A percentile compares a stretch with the other conserved stretches of the same genome.
phyloP scores from a whole-genome alignment of 345 rosid genomes.

The Arabidopsis thaliana region DNA sequence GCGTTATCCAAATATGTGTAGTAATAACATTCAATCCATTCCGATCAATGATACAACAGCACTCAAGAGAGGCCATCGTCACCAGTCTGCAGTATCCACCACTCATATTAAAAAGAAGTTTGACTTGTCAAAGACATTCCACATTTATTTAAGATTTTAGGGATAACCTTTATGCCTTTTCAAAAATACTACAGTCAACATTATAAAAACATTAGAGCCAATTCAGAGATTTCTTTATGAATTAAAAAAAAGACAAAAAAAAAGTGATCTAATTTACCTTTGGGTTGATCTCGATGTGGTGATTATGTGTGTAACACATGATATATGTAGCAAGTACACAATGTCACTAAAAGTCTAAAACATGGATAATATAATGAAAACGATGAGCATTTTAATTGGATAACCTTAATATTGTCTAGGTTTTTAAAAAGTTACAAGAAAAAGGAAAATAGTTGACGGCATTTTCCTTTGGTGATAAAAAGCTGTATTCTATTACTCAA shows the following conservation, averaged over 20 bases:
- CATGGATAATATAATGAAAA: neutral
- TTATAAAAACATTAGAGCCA: neutral
- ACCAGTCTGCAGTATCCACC: constrained; percentile 21
- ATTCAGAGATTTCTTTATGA: neutral
- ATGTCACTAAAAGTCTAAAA: neutral
- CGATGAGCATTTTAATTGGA: neutral
- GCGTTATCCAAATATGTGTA: constrained; percentile 11
- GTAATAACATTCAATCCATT: constrained; percentile 17
- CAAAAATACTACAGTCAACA: neutral
- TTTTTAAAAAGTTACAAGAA: neutral
- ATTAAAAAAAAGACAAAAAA: neutral
- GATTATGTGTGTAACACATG: neutral
- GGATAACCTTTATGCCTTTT: neutral
- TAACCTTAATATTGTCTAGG: constrained; percentile 7
- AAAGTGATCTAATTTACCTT: neutral
- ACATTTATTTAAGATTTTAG: neutral
- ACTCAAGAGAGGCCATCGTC: constrained; percentile 25
- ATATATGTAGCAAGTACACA: neutral
- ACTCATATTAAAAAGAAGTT: constrained; percentile 29
- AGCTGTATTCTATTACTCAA: constrained; percentile 12
- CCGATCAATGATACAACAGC: neutral
- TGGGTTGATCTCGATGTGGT: constrained; percentile 4
- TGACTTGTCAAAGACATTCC: constrained; percentile 30
- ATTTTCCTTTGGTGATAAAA: constrained; percentile 14
- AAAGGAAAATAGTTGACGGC: neutral